Conservation (phyloP, 257 asterid genomes). For the Haberlea rhodopensis region DNA sequence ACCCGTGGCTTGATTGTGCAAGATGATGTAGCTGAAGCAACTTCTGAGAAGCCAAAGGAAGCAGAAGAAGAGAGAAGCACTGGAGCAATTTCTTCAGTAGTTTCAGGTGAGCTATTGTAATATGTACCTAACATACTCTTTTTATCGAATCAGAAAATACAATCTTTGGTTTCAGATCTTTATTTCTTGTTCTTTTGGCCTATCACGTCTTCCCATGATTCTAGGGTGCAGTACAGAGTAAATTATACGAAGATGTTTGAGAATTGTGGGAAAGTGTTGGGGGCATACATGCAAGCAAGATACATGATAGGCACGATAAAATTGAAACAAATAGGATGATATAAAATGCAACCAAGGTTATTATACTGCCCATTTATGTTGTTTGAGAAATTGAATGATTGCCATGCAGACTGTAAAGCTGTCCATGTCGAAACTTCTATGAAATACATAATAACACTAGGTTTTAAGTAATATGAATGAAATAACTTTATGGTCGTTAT, state of each 20-base stretch:
- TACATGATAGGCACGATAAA: neutral
- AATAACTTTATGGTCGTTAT: neutral
- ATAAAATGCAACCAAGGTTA: too few relatives aligned
- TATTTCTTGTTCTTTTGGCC: slow-evolving; percentile 13
- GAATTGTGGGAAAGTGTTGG: neutral
- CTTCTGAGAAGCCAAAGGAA: slow-evolving; percentile 33
- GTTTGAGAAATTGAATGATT: neutral
- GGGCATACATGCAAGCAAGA: neutral
- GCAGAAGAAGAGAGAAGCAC: slow-evolving; percentile 26
- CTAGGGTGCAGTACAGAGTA: slow-evolving; percentile 12
- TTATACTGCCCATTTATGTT: neutral
- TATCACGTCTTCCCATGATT: slow-evolving; percentile 20
- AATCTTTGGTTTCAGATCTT: slow-evolving; percentile 3
- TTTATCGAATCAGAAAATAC: neutral
- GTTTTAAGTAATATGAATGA: neutral
- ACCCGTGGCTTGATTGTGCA: slow-evolving; percentile 29
- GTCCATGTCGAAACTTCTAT: neutral
- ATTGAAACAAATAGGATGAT: neutral
- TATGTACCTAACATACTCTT: slow-evolving; percentile 18
- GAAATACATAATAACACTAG: neutral
- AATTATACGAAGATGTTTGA: slow-evolving; percentile 5
- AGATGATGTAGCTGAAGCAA: slow-evolving; percentile 38
- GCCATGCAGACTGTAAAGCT: neutral
- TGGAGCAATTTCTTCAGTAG: slow-evolving; percentile 26
- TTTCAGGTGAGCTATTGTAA: slow-evolving; percentile 32